Evolutionary conservation across 306 rosid genomes (phyloP).

Genomic region (Rosa persica): DNA sequence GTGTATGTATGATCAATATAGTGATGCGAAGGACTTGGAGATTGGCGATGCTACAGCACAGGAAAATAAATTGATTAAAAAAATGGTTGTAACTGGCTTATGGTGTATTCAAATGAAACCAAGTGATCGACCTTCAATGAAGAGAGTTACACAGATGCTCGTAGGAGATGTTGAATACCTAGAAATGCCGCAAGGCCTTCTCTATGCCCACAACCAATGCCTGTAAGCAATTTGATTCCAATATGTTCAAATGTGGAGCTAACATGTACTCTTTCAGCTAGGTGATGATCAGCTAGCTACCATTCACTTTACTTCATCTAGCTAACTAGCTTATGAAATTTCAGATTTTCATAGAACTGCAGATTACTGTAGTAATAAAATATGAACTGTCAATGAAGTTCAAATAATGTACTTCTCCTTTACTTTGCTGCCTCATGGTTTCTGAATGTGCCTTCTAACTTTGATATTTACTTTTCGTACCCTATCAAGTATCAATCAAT

Average conservation of each 20-base stretch:
- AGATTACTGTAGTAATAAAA: too few relatives aligned
- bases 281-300: background rate
- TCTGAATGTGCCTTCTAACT: too few relatives aligned
- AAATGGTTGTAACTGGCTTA: background rate
- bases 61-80: background rate
- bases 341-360: too few relatives aligned
- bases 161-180: background rate
- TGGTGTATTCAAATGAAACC: constrained; percentile 13
- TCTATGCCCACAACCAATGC: background rate
- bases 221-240: background rate
- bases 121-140: constrained; percentile 15
- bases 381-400: too few relatives aligned
- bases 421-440: too few relatives aligned
- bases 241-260: background rate
- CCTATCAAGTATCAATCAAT: too few relatives aligned
- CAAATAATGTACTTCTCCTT: too few relatives aligned
- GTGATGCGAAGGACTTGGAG: too few relatives aligned
- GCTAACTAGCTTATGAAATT: too few relatives aligned
- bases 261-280: background rate
- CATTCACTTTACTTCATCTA: too few relatives aligned
- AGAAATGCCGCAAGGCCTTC: background rate
- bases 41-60: background rate
- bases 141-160: background rate
- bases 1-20: too few relatives aligned
- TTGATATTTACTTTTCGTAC: too few relatives aligned